Base-by-base conservation (phyloP, 1,284 basidiomycete species). In the Thelephora terrestris region DNA sequence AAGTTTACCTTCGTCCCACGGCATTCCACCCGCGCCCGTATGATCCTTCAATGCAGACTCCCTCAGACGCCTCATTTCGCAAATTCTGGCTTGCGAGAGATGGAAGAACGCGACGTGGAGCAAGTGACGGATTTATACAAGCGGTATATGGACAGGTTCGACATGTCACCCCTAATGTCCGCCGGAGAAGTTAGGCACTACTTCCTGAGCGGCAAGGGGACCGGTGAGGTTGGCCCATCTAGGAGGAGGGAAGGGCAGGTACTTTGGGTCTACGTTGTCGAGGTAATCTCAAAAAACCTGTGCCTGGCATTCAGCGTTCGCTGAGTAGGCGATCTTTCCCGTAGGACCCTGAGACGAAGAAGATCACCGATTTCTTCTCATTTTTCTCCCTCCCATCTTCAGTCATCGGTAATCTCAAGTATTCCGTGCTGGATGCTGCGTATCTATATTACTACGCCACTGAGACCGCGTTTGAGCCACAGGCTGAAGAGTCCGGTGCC, bases 341-440 rank as follows among this genome's bases (percentile, higher is more conserved):
- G 6, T 51, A 97, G 91, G 77, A 97, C 63, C 85, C 86, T 0
- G 68, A 78, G 47, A 87, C 86, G 5, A 79, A 86, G 50, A 75
- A 78, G 49, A 88, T 99, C 58, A 97, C 94, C 2, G 96, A 99
- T 67, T 85, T 95, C 61, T 85, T 98, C 65, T 95, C 95, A 6
- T 97, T 98, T 72, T 99, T 97, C 68, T 90, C 89, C 7, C 79
- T 99, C 18, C 95, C 96, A 0, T 98, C 94, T 5, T 89, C 89
- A 2, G 80, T 95, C 50, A 86, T 95, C 56, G 74, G 78, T 47
- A 78, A 75, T 53, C 53, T 72, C 47, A 76, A 80, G 56, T 66
- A 86, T 62, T 71, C 76, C 27, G 62, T 78, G 18, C 75, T 96
- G 37, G 81, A 95, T 55, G 93, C 89, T 0, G 92, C 90, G 6